Base-by-base conservation (phyloP, 1,139 yeast genomes). In the Zygosaccharomyces sapae region DNA sequence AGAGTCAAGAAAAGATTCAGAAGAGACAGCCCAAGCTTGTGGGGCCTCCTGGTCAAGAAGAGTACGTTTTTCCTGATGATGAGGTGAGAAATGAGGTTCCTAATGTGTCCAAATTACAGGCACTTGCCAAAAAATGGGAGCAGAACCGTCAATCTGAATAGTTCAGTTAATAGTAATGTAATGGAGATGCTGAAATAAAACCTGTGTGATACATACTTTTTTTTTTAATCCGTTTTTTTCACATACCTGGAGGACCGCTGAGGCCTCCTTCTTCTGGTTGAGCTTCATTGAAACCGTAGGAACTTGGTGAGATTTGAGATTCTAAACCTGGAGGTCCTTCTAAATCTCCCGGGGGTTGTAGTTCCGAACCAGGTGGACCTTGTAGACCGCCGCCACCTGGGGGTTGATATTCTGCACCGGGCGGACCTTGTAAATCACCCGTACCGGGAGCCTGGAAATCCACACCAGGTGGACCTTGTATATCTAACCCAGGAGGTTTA, bases 41-140 rank as follows among this genome's bases (percentile, higher is more conserved):
- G 33, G 76, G 66, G 3, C 73, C 73, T 50, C 83, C 81, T 1
- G 64, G 70, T 6, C 74, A 76, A 46, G 77, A 75, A 54, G 90
- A 84, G 50, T 86, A 82, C 63, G 69, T 78, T 3, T 88, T 86
- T 62, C 89, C 94, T 1, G 82, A 78, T 44, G 85, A 80, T 54
- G 40, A 37, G 12, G 29, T 13, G 1, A 70, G 69, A 38, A 63
- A 66, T 41, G 59, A 63, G 42, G 58, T 54, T 41, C 64, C 70
- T 0, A 65, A 68, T 44, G 64, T 78, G 50, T 70, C 76, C 48
- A 77, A 76, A 56, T 78, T 86, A 49, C 69, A 83, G 65, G 80
- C 75, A 48, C 77, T 79, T 61, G 92, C 88, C 8, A 75, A 73
- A 62, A 76, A 76, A 62, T 84, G 87, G 90, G 51, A 47, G 29